These are phyloP conservation scores for Scheffersomyces parashehatae DNA, from an alignment of 1,139 yeast genomes.

Conservation along the genomic window DNA sequence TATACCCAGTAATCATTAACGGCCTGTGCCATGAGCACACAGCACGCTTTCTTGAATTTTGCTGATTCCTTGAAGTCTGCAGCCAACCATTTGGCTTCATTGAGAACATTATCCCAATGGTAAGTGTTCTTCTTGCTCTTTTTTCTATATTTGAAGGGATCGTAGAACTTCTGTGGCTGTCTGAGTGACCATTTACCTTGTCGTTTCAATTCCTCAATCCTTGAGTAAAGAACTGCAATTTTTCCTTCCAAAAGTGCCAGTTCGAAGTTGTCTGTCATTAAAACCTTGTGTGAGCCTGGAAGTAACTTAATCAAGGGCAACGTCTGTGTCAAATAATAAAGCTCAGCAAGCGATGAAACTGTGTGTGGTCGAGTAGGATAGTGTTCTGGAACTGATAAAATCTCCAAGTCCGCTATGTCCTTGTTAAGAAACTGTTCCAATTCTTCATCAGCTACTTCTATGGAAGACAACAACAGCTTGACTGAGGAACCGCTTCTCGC, in stretches of 20 bases:
- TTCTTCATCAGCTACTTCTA: conserved; percentile 21
- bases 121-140: conserved; percentile 36
- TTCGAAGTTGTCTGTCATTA: conserved; percentile 83
- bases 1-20: conserved; percentile 74
- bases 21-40: conserved; percentile 69
- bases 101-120: conserved; percentile 75
- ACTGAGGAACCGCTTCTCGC: conserved; percentile 10
- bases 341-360: conserved; percentile 74
- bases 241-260: conserved; percentile 90
- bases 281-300: conserved; percentile 82
- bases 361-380: conserved; percentile 44
- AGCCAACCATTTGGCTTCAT: conserved; percentile 86
- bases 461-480: conserved; percentile 20
- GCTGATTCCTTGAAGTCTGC: conserved; percentile 72
- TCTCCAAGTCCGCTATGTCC: conserved; percentile 34
- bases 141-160: conserved; percentile 55
- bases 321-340: conserved; percentile 85
- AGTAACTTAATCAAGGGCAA: conserved; percentile 78
- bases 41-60: conserved; percentile 68
- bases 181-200: conserved; percentile 89
- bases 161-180: conserved; percentile 72
- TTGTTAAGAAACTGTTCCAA: conserved; percentile 24
- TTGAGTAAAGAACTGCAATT: conserved; percentile 84
- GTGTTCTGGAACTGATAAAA: conserved; percentile 44
- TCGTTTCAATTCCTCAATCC: conserved; percentile 89